Conservation (phyloP, 495 filamentous ascomycete species). For the Aspergillus asperescens region DNA sequence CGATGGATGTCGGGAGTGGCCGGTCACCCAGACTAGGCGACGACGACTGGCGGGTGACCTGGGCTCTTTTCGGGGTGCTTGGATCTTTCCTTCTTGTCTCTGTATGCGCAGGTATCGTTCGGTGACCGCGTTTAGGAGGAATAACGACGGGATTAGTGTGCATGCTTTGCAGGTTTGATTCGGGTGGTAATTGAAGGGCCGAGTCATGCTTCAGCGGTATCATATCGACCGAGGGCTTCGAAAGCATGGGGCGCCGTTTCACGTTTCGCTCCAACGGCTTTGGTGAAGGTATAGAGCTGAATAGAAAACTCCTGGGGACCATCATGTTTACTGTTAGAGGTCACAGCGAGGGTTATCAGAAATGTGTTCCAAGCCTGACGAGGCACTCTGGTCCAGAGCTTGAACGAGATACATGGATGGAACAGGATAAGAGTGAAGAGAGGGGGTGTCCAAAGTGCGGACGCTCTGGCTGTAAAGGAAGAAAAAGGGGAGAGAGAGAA, state of each 20-base stretch:
- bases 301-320: conserved; percentile 44
- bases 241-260: conserved; percentile 12
- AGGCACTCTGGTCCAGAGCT: conserved; percentile 46
- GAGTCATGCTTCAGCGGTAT: conserved; percentile 8
- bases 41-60: conserved; percentile 28
- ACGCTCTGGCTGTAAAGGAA: background rate
- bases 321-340: conserved; percentile 31
- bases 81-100: conserved; percentile 9
- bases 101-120: conserved; percentile 21
- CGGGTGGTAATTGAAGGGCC: conserved; percentile 14
- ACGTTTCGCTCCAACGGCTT: conserved; percentile 20
- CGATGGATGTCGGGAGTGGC: conserved; percentile 32
- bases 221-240: conserved; percentile 5
- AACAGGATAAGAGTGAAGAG: background rate
- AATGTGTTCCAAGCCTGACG: conserved; percentile 32
- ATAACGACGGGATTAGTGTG: conserved; percentile 41
- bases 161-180: conserved; percentile 8
- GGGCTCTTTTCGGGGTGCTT: conserved; percentile 20
- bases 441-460: background rate
- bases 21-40: conserved; percentile 31
- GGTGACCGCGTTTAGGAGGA: conserved; percentile 35
- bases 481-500: conserved; percentile 6
- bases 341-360: conserved; percentile 9
- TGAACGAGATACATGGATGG: conserved; percentile 46
- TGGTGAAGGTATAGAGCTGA: conserved; percentile 29